These are phyloP conservation scores for Musa balbisiana DNA, from an alignment of 202 grass and related monocot species.

Conservation along the genomic window DNA sequence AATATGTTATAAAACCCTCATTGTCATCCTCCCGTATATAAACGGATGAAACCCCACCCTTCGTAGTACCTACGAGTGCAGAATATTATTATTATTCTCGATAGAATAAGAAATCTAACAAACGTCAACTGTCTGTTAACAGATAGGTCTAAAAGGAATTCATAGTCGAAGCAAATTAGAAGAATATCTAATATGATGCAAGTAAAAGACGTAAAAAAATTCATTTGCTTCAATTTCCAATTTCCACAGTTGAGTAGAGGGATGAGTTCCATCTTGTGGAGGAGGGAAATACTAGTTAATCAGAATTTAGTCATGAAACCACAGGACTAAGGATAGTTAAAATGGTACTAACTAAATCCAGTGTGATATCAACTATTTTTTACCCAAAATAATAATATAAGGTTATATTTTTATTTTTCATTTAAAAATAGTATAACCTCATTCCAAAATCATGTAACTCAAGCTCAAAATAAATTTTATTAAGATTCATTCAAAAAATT, in stretches of 20 bases:
- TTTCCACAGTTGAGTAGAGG: constrained; percentile 53
- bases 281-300: constrained; percentile 71
- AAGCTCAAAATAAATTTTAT: no score
- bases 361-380: no score
- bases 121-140: neutral
- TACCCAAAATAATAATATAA: no score
- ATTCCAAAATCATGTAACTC: no score
- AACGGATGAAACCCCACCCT: constrained; percentile 83
- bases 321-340: no score
- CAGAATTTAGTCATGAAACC: no score
- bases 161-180: constrained; percentile 11
- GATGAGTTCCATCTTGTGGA: constrained; percentile 80
- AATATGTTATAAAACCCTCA: constrained; percentile 75
- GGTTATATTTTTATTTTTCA: no score
- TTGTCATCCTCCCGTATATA: constrained; percentile 88
- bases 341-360: no score
- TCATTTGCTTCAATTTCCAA: constrained; percentile 92
- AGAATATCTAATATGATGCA: constrained; percentile 16
- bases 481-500: no score
- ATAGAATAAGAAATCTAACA: neutral
- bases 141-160: neutral
- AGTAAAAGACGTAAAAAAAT: constrained; percentile 67
- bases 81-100: neutral
- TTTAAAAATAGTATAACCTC: no score
- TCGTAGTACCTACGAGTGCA: constrained; percentile 80